Percentiles rank a stretch among this genome's conserved stretches.
Evolutionary conservation across 768 basidiomycete genomes (phyloP).

Genomic region (Leccinellum luteum): DNA sequence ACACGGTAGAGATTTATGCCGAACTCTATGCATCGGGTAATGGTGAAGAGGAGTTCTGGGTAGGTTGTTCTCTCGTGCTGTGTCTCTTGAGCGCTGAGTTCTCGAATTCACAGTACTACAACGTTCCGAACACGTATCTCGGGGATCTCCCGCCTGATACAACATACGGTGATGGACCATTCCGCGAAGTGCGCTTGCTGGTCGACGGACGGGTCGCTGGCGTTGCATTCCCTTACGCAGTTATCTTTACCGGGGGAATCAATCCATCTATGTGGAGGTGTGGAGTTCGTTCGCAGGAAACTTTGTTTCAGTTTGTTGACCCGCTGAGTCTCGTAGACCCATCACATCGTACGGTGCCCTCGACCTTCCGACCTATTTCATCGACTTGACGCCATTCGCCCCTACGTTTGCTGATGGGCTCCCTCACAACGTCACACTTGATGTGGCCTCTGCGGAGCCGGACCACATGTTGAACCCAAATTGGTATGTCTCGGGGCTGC

Average conservation of each 20-base stretch:
- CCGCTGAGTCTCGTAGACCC: slow-evolving; percentile 40
- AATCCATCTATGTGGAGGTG: slow-evolving; percentile 69
- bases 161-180: slow-evolving; percentile 49
- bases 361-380: slow-evolving; percentile 73
- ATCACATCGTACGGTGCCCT: slow-evolving; percentile 76
- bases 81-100: not conserved
- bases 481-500: slow-evolving; percentile 71
- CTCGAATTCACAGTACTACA: slow-evolving; percentile 53
- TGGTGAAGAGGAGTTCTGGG: slow-evolving; percentile 76
- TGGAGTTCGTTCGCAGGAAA: not conserved
- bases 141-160: slow-evolving; percentile 48
- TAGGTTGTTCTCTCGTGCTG: slow-evolving; percentile 26
- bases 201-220: slow-evolving; percentile 57
- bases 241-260: slow-evolving; percentile 75
- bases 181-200: slow-evolving; percentile 60
- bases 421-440: slow-evolving; percentile 69
- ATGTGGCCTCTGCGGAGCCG: slow-evolving; percentile 67
- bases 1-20: slow-evolving; percentile 63
- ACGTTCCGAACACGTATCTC: slow-evolving; percentile 60
- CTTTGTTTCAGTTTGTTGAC: not conserved
- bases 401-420: slow-evolving; percentile 65
- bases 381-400: slow-evolving; percentile 77
- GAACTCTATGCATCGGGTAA: slow-evolving; percentile 74
- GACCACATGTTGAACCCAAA: slow-evolving; percentile 67
- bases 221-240: slow-evolving; percentile 54